Conservation (phyloP, 108 stramenopile genomes). For the Nitzschia inconspicua region DNA sequence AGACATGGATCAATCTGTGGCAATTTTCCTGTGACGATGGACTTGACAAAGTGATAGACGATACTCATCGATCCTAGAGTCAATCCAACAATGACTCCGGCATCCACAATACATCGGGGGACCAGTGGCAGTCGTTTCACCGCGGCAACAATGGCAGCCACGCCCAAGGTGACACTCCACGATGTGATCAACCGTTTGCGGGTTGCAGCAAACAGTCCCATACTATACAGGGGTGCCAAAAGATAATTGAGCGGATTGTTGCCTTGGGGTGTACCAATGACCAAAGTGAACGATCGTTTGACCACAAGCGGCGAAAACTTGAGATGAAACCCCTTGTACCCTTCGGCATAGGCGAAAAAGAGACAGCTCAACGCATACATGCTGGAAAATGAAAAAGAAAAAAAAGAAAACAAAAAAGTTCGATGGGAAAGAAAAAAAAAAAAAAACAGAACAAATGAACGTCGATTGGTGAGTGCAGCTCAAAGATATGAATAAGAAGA, state of each 20-base stretch:
- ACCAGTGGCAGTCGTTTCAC: slow-evolving; percentile 89
- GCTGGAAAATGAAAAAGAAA: slow-evolving; percentile 17
- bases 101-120: slow-evolving; percentile 92
- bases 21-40: slow-evolving; percentile 58
- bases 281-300: slow-evolving; percentile 81
- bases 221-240: slow-evolving; percentile 89
- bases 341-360: slow-evolving; percentile 92
- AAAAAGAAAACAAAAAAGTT: neutral
- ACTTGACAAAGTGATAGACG: slow-evolving; percentile 54
- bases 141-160: slow-evolving; percentile 83
- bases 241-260: slow-evolving; percentile 38
- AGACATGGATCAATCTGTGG: slow-evolving; percentile 62
- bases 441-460: neutral
- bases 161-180: slow-evolving; percentile 85
- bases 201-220: slow-evolving; percentile 93
- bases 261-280: slow-evolving; percentile 26
- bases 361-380: slow-evolving; percentile 62
- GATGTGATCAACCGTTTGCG: slow-evolving; percentile 84
- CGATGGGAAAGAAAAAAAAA: neutral
- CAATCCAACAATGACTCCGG: slow-evolving; percentile 92
- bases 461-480: too few relatives aligned
- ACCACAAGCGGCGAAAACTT: slow-evolving; percentile 96
- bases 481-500: neutral
- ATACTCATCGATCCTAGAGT: slow-evolving; percentile 84
- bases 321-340: slow-evolving; percentile 94